These are phyloP conservation scores for Infundibulicybe gibba DNA, from an alignment of 768 basidiomycete genomes.

Conservation along the genomic window DNA sequence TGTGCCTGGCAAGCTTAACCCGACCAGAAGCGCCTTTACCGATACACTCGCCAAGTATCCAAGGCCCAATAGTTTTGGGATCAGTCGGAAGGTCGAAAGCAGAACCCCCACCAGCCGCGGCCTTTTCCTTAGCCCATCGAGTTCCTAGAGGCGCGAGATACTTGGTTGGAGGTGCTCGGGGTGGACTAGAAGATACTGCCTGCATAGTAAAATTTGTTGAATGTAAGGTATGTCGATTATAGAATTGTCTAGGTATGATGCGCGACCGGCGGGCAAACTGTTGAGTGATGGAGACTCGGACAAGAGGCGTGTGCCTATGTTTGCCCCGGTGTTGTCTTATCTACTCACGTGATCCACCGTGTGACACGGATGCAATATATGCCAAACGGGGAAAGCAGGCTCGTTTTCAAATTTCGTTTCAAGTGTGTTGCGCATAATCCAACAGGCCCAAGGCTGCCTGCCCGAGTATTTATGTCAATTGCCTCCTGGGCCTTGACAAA, in stretches of 20 bases:
- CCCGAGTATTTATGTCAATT: conserved; percentile 22
- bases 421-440: too few species aligned
- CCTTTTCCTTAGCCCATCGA: conserved; percentile 87
- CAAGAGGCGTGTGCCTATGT: conserved; percentile 10
- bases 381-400: too few species aligned
- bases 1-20: conserved; percentile 90
- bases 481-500: conserved; percentile 29
- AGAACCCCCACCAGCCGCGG: conserved; percentile 65
- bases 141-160: conserved; percentile 71
- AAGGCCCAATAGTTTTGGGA: conserved; percentile 84
- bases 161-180: conserved; percentile 67
- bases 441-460: too few species aligned
- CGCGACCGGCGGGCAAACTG: conserved; percentile 42
- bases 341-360: conserved; percentile 17
- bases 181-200: conserved; percentile 49
- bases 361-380: not conserved
- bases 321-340: conserved; percentile 4
- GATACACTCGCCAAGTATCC: conserved; percentile 91
- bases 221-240: conserved; percentile 19
- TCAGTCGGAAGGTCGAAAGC: conserved; percentile 84
- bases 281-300: conserved; percentile 6
- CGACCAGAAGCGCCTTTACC: conserved; percentile 94
- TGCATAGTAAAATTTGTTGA: conserved; percentile 27
- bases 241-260: conserved; percentile 27
- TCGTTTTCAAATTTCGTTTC: too few species aligned